Evolutionary conservation across 2,329 filamentous ascomycete genomes (phyloP), one percentile per base, ranked within the genome.

Genomic region (Alternaria arbusti): DNA sequence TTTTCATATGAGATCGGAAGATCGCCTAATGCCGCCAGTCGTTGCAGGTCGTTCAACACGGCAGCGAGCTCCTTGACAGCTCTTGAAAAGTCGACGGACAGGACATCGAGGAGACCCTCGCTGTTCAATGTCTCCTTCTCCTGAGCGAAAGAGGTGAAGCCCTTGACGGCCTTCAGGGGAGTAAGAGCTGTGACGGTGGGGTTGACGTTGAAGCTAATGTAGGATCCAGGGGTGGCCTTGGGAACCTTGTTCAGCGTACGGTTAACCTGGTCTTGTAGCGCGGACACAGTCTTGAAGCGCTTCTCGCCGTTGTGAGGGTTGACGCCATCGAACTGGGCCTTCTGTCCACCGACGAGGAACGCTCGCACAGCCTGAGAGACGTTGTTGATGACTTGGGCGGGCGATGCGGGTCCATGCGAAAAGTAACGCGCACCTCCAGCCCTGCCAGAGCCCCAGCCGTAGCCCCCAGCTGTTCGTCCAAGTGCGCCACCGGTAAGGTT

Each of bases 341-440:
- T 96, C 74, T 97, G 89, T 0, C 96, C 96, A 0, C 92, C 94
- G n/a, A 97, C 86, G 82, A 93, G 91, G 81, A 99, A 97, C 12
- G 94, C 94, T 57, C 96, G 89, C 74, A 98, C 90, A 6, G 94
- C 96, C 71, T 94, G 90, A 12, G 93, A 97, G n/a, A 97, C 95
- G 80, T 97, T 97, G 79, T 96, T 91, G 55, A 98, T 88, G 50
- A 98, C 93, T 79, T 98, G 93, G 1, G 94, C 93, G 43, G 93
- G 94, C 8, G 90, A 88, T 10, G 92, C 91, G 1, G 95, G 93
- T 1, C 89, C 88, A 81, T 97, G 94, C 1, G 93, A 96, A 82
- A 98, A 98, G 83, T 95, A 95, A 69, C 95, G 88, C 23, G 90
- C 89, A 47, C 91, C 92, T 69, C 91, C 89, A 62, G 88, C 79